These are phyloP conservation scores for Sinapis alba DNA, from an alignment of 441 rosid genomes.

Conservation along the genomic window DNA sequence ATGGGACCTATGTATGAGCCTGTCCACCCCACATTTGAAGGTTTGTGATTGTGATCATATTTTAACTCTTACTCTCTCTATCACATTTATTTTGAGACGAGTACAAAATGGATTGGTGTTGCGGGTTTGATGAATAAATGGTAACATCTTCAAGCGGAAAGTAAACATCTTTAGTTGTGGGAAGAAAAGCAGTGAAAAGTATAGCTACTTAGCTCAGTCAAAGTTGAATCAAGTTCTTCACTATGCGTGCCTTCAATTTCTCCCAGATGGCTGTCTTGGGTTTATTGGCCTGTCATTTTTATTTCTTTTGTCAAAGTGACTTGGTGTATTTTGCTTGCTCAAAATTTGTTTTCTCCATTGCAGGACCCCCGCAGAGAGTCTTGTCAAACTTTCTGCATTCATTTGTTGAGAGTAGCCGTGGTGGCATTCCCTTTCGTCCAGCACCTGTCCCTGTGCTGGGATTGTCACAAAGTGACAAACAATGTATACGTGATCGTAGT, in stretches of 20 bases:
- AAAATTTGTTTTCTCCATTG: conserved; percentile 9
- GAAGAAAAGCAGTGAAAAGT: conserved; percentile 13
- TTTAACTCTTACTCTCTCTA: neutral
- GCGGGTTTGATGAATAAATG: neutral
- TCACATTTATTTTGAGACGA: neutral
- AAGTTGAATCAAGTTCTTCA: neutral
- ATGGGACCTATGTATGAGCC: conserved; percentile 47
- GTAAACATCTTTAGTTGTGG: neutral
- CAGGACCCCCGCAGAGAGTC: conserved; percentile 96
- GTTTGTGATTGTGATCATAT: conserved; percentile 43
- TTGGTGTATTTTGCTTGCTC: conserved; percentile 20
- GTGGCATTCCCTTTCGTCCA: conserved; percentile 84
- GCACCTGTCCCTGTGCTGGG: conserved; percentile 81
- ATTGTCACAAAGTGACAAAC: conserved; percentile 87
- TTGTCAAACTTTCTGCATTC: conserved; percentile 86
- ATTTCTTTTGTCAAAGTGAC: neutral
- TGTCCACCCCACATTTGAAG: conserved; percentile 67
- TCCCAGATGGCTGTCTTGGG: neutral
- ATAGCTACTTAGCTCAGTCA: neutral
- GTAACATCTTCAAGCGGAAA: conserved; percentile 1
- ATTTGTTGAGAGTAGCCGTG: conserved; percentile 89
- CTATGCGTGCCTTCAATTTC: neutral
- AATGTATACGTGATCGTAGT: conserved; percentile 96
- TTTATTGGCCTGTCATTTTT: neutral
- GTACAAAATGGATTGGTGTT: neutral